phyloP scores from a whole-genome alignment of 306 rosid genomes.

The Rosa rugosa region DNA sequence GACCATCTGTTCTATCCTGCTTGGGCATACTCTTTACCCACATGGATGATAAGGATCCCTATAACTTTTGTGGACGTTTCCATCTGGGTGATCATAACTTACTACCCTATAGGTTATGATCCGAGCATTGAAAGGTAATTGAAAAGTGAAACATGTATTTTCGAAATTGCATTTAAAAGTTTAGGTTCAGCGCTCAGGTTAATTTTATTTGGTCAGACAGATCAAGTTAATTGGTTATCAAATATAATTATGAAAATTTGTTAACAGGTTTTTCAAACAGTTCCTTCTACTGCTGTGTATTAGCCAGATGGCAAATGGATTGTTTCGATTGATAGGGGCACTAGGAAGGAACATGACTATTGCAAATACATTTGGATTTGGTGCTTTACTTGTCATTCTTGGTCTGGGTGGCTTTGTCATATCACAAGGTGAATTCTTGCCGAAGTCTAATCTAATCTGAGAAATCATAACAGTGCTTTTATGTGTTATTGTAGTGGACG shows the following conservation, averaged over 20 bases:
- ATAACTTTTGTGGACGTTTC: conserved; percentile 37
- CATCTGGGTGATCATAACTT: conserved; percentile 46
- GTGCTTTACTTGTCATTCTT: conserved; percentile 35
- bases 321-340: conserved; percentile 45
- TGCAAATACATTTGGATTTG: conserved; percentile 48
- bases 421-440: conserved; percentile 27
- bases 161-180: not conserved
- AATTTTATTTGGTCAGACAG: too few relatives aligned
- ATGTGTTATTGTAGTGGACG: too few relatives aligned
- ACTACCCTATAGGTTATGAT: conserved; percentile 45
- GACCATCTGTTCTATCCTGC: conserved; percentile 50
- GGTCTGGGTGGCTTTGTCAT: conserved; percentile 47
- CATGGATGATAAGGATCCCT: conserved; percentile 43
- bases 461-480: too few relatives aligned
- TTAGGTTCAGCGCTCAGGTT: not conserved
- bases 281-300: conserved; percentile 30
- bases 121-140: conserved; percentile 39
- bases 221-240: not conserved
- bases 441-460: too few relatives aligned
- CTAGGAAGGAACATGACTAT: conserved; percentile 37
- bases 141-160: not conserved
- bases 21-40: conserved; percentile 46
- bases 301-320: conserved; percentile 46
- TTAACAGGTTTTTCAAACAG: conserved; percentile 45
- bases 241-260: not conserved